These are phyloP conservation scores for Xylaria digitata DNA, from an alignment of 2,329 filamentous ascomycete genomes.

Conservation along the genomic window DNA sequence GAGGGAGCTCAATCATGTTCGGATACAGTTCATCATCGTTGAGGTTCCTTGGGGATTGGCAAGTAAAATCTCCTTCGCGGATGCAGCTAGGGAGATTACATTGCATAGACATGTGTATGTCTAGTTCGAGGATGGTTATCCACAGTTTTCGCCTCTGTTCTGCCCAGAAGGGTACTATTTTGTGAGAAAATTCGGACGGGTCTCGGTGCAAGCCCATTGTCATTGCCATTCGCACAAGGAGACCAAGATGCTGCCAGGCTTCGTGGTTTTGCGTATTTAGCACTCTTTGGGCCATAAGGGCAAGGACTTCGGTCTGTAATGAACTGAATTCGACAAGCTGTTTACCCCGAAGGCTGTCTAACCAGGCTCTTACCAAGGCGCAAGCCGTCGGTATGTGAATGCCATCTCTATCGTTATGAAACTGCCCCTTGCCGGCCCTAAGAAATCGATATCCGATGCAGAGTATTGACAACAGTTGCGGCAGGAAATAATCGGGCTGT, in stretches of 20 bases:
- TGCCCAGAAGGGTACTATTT: constrained; percentile 62
- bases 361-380: constrained; percentile 65
- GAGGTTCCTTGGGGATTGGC: constrained; percentile 63
- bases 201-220: constrained; percentile 69
- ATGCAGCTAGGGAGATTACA: constrained; percentile 64
- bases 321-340: constrained; percentile 64
- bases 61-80: constrained; percentile 65
- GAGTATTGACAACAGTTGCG: constrained; percentile 64
- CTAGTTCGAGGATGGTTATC: constrained; percentile 68
- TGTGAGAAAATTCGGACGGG: constrained; percentile 63
- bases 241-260: constrained; percentile 66
- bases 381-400: constrained; percentile 69
- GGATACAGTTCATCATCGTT: constrained; percentile 63
- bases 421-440: constrained; percentile 62
- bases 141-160: constrained; percentile 66
- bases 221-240: constrained; percentile 68
- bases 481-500: constrained; percentile 63
- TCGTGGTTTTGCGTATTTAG: constrained; percentile 61
- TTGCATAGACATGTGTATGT: constrained; percentile 65
- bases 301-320: constrained; percentile 60
- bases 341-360: constrained; percentile 64
- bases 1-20: constrained; percentile 62
- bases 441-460: constrained; percentile 66
- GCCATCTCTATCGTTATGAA: constrained; percentile 63
- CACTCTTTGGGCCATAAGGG: constrained; percentile 64